These are phyloP conservation scores for Debaryomycetaceae sp. DNA, from an alignment of 1,139 yeast species.

Conservation along the genomic window DNA sequence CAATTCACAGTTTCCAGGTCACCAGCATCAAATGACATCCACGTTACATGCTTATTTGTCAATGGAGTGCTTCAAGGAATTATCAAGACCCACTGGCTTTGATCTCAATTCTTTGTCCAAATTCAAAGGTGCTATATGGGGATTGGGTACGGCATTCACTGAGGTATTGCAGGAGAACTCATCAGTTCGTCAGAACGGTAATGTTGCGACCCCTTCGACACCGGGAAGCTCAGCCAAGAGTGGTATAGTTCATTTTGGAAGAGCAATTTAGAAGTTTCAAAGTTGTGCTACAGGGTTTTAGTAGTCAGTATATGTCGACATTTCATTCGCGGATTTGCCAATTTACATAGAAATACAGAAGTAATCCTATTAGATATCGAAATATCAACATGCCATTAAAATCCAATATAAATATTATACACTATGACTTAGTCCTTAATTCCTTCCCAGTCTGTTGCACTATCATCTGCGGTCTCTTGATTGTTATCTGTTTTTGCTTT, in stretches of 20 bases:
- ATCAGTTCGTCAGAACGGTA: constrained; percentile 9
- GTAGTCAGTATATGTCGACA: no score
- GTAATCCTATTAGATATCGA: background rate
- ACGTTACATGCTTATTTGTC: constrained; percentile 53
- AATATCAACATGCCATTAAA: background rate
- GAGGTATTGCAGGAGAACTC: constrained; percentile 4
- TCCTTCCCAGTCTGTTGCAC: constrained; percentile 22
- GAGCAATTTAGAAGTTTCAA: constrained; percentile 19
- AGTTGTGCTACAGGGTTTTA: no score
- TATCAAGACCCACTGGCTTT: constrained; percentile 41
- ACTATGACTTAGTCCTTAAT: constrained; percentile 13
- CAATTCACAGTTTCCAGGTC: constrained; percentile 25
- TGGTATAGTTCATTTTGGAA: constrained; percentile 32
- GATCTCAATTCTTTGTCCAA: constrained; percentile 34
- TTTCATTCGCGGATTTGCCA: constrained; percentile 7
- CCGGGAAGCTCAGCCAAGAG: constrained; percentile 19
- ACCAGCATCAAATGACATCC: constrained; percentile 42
- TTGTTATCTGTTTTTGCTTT: constrained; percentile 15
- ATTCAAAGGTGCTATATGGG: constrained; percentile 54
- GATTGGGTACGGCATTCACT: constrained; percentile 30
- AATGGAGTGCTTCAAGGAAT: constrained; percentile 55
- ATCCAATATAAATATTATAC: background rate
- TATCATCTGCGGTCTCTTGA: constrained; percentile 10
- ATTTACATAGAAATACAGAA: constrained; percentile 2
- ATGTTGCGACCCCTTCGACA: constrained; percentile 21